A percentile compares a stretch with the other conserved stretches of the same genome.
These are phyloP conservation scores for Phialocephala subalpina DNA, from an alignment of 2,329 filamentous ascomycete genomes.

Conservation along the genomic window DNA sequence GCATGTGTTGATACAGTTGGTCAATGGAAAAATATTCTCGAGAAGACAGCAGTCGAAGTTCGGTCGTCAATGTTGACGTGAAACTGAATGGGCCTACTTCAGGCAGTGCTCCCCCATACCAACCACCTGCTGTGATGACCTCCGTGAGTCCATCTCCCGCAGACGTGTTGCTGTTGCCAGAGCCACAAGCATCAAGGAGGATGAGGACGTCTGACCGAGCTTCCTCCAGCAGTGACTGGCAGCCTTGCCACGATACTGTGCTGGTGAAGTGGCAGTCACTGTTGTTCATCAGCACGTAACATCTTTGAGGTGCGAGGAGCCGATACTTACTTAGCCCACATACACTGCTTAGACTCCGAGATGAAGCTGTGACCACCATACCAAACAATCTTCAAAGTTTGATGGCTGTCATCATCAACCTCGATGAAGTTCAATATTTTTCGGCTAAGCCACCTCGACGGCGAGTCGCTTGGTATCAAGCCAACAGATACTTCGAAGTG, in stretches of 20 bases:
- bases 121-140: neutral
- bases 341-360: neutral
- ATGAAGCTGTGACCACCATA: neutral
- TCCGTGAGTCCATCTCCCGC: neutral
- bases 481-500: neutral
- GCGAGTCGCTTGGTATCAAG: conserved; percentile 3
- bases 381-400: neutral
- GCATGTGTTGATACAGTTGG: neutral
- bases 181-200: neutral
- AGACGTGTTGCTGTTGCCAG: neutral
- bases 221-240: neutral
- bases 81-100: neutral
- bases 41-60: neutral
- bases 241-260: neutral
- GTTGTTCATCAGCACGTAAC: neutral
- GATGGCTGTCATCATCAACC: neutral
- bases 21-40: neutral
- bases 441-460: neutral
- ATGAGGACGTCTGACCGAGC: neutral
- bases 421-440: neutral
- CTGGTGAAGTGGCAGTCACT: neutral
- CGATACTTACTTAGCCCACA: neutral
- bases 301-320: too few species aligned
- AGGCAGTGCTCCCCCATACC: neutral
- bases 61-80: neutral